A percentile compares a stretch with the other conserved stretches of the same genome.
Evolutionary conservation across 495 filamentous ascomycete species (phyloP).

Genomic region (Aspergillus haitiensis): DNA sequence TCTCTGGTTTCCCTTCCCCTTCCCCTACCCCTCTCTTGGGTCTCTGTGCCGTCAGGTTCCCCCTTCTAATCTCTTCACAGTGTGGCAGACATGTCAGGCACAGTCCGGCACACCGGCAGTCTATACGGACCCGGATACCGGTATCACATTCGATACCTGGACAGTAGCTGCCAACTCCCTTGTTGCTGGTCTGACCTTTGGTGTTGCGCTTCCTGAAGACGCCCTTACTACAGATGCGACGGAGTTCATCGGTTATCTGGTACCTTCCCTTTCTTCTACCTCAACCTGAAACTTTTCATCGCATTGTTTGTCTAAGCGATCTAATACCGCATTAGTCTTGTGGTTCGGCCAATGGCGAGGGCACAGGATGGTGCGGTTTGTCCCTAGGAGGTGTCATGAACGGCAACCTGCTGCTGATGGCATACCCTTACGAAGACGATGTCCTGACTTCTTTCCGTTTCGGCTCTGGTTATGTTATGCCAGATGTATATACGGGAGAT

Average conservation of each 20-base stretch:
- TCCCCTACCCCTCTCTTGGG: background rate
- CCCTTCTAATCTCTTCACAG: slow-evolving; percentile 7
- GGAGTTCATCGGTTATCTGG: slow-evolving; percentile 25
- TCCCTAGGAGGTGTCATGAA: slow-evolving; percentile 18
- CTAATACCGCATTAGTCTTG: slow-evolving; percentile 11
- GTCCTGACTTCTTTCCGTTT: slow-evolving; percentile 24
- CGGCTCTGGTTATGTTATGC: slow-evolving; percentile 19
- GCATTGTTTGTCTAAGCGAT: background rate
- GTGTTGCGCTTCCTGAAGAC: slow-evolving; percentile 18
- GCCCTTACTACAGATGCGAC: slow-evolving; percentile 18
- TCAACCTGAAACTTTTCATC: background rate
- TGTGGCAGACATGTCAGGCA: slow-evolving; percentile 13
- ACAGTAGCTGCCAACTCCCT: slow-evolving; percentile 9
- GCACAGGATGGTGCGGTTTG: slow-evolving; percentile 23
- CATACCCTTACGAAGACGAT: slow-evolving; percentile 16
- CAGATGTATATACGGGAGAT: slow-evolving; percentile 17
- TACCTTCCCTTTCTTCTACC: background rate
- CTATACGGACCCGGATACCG: slow-evolving; percentile 22
- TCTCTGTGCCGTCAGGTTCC: background rate
- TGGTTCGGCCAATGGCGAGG: slow-evolving; percentile 8
- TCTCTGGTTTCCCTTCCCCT: background rate
- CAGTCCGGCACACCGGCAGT: slow-evolving; percentile 9
- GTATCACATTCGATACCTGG: slow-evolving; percentile 26
- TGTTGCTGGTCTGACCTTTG: slow-evolving; percentile 18
- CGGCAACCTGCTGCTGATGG: slow-evolving; percentile 18